These are phyloP conservation scores for Salix udensis DNA, from an alignment of 345 rosid genomes.

Conservation along the genomic window DNA sequence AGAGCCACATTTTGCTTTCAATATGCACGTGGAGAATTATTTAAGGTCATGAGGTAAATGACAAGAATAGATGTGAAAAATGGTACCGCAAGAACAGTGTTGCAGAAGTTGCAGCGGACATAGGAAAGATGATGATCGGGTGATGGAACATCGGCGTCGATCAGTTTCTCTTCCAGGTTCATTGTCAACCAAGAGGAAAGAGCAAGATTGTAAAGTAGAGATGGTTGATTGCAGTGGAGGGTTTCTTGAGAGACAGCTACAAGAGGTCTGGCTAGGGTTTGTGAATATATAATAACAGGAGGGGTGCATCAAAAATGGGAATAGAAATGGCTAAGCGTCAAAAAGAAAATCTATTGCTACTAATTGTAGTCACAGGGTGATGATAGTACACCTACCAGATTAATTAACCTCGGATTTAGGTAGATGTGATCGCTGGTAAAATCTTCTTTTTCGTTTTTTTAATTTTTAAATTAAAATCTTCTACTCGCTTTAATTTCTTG, in stretches of 20 bases:
- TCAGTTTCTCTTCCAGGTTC: constrained; percentile 66
- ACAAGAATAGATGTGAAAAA: background rate
- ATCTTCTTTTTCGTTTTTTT: too few relatives aligned
- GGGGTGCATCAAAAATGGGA: background rate
- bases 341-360: constrained; percentile 24
- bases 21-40: background rate
- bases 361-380: constrained; percentile 14
- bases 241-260: constrained; percentile 11
- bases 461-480: too few relatives aligned
- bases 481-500: too few relatives aligned
- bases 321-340: constrained; percentile 8
- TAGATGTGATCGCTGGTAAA: too few relatives aligned
- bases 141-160: constrained; percentile 52
- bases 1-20: background rate
- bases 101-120: constrained; percentile 96
- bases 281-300: background rate
- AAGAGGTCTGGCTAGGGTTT: constrained; percentile 4
- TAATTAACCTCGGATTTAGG: too few relatives aligned
- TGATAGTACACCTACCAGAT: background rate
- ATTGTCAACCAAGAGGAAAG: constrained; percentile 23
- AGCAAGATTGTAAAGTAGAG: constrained; percentile 2
- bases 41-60: background rate
- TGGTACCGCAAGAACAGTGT: constrained; percentile 94
- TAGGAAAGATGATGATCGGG: constrained; percentile 92
- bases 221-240: constrained; percentile 5